These are phyloP conservation scores for Glycyrrhiza uralensis DNA, from an alignment of 306 rosid species.

Conservation along the genomic window DNA sequence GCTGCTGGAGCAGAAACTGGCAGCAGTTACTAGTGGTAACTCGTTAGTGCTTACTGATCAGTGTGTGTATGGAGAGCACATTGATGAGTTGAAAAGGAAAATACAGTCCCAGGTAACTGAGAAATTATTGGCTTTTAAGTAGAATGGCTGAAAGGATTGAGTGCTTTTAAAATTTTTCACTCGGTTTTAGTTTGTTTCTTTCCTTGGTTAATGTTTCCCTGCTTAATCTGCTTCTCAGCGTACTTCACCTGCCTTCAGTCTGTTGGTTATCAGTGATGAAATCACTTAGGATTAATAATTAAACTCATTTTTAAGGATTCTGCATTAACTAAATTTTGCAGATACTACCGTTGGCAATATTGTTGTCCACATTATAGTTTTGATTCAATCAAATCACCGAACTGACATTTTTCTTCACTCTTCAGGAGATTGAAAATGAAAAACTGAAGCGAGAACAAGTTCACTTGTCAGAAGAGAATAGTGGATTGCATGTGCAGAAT, in stretches of 20 bases:
- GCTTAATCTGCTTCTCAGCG: neutral
- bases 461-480: slow-evolving; percentile 83
- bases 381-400: slow-evolving; percentile 13
- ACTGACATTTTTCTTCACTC: slow-evolving; percentile 11
- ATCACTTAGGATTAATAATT: slow-evolving; percentile 1
- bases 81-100: slow-evolving; percentile 76
- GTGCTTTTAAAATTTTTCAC: neutral
- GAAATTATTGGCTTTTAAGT: slow-evolving; percentile 1
- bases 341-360: neutral
- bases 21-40: slow-evolving; percentile 39
- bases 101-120: slow-evolving; percentile 76
- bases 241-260: neutral
- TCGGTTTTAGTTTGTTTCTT: neutral
- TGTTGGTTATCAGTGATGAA: neutral
- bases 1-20: slow-evolving; percentile 57
- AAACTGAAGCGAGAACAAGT: slow-evolving; percentile 80
- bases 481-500: slow-evolving; percentile 91
- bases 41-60: slow-evolving; percentile 39
- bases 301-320: slow-evolving; percentile 9
- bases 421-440: slow-evolving; percentile 92
- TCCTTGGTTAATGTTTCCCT: slow-evolving; percentile 9
- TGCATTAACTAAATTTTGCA: neutral
- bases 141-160: neutral
- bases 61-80: slow-evolving; percentile 48
- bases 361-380: neutral